Conservation (phyloP, 1,284 basidiomycete species). For the Entoloma clypeatum region DNA sequence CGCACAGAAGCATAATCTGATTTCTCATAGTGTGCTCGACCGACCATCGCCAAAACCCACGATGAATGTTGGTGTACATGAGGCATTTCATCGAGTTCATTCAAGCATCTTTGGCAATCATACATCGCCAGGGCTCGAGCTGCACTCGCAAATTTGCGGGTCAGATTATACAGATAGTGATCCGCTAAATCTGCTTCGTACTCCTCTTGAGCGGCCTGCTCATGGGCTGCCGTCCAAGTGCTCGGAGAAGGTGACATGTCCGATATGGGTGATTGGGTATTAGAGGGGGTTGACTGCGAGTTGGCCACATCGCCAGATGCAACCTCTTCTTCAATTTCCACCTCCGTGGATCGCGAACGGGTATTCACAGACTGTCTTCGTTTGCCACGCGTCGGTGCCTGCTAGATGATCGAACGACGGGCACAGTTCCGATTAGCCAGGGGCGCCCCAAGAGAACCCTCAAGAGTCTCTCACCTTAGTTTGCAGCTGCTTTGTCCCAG, state of each 20-base stretch:
- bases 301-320: constrained; percentile 43
- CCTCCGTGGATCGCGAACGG: constrained; percentile 58
- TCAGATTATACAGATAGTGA: constrained; percentile 76
- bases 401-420: constrained; percentile 22
- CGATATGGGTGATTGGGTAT: constrained; percentile 55
- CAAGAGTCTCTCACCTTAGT: constrained; percentile 34
- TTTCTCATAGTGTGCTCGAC: constrained; percentile 83
- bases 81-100: constrained; percentile 76
- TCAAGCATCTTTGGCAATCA: constrained; percentile 70
- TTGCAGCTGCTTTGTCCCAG: constrained; percentile 44
- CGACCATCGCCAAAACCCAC: constrained; percentile 78
- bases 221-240: constrained; percentile 55
- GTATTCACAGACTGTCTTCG: constrained; percentile 49
- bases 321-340: constrained; percentile 64
- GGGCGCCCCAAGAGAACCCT: constrained; percentile 2
- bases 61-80: constrained; percentile 68
- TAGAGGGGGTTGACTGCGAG: constrained; percentile 59
- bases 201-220: constrained; percentile 65
- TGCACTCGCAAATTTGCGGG: constrained; percentile 78
- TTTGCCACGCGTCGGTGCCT: constrained; percentile 53
- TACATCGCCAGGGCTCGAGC: constrained; percentile 70
- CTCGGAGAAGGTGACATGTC: constrained; percentile 57
- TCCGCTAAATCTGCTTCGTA: constrained; percentile 74
- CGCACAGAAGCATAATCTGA: constrained; percentile 83
- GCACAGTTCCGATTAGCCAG: constrained; percentile 8